Conservation (phyloP, 2,329 filamentous ascomycete genomes). For the Fusarium haematococcum region DNA sequence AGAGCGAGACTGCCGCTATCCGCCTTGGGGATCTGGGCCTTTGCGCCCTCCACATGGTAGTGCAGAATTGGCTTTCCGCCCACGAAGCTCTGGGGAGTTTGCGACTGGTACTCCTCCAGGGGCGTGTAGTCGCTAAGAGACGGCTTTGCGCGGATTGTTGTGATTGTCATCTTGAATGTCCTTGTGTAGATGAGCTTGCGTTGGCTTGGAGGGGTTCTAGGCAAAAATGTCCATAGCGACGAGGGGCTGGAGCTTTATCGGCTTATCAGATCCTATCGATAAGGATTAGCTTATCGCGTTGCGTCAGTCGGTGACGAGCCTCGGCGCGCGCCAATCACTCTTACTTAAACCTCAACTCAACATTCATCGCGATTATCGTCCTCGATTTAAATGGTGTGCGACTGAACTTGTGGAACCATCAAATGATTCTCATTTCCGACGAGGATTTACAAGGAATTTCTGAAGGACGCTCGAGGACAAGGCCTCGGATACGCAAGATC, state of each 20-base stretch:
- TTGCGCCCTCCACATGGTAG: constrained; percentile 67
- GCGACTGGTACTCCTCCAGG: constrained; percentile 76
- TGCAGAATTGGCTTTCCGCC: constrained; percentile 78
- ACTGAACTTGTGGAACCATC: background rate
- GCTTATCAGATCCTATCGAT: constrained; percentile 34
- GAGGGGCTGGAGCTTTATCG: constrained; percentile 40
- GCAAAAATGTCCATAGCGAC: constrained; percentile 35
- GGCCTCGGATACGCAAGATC: background rate
- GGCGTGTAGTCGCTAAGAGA: constrained; percentile 69
- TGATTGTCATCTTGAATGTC: constrained; percentile 54
- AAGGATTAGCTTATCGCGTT: constrained; percentile 17
- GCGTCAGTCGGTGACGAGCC: background rate
- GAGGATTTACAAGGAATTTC: background rate
- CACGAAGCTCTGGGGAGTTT: constrained; percentile 80
- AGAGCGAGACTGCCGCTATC: constrained; percentile 68
- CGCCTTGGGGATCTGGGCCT: constrained; percentile 67
- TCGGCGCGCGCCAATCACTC: background rate
- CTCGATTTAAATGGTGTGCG: background rate
- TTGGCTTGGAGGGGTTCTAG: constrained; percentile 35
- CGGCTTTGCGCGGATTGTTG: constrained; percentile 69
- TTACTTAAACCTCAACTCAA: background rate
- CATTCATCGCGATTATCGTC: background rate
- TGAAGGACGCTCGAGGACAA: background rate
- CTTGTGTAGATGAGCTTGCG: constrained; percentile 3
- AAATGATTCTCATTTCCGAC: background rate